Evolutionary conservation across 1,139 yeast genomes (phyloP), one percentile per base, ranked within the genome.

Genomic region (Waltiozyma sp.): DNA sequence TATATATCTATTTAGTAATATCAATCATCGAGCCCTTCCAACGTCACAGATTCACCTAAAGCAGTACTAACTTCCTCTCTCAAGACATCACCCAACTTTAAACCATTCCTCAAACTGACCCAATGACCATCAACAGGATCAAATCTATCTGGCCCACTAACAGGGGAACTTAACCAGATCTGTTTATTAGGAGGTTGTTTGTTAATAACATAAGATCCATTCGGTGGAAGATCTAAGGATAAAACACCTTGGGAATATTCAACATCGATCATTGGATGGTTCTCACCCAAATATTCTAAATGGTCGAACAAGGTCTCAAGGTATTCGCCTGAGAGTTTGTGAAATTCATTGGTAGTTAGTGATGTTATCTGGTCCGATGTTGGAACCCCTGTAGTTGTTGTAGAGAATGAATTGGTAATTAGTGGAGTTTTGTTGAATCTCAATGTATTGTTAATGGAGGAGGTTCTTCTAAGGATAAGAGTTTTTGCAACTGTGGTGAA

Each of bases 151-250:
- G 96, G 96, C 0, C 96, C 96, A 23, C 89, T 80, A 5, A 83
- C 54, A 0, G 96, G 96, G 42, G 91, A 80, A 49, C 89, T 77
- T 45, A 85, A 68, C 96, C 96, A 87, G 36, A 87, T 79, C 60
- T 87, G 96, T 60, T 80, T 80, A 59, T 84, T 86, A 9, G 95
- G 94, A 1, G 96, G 95, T 62, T 87, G 95, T 59, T 84, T 84
- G 64, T 87, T 87, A 55, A 87, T 79, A 26, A 87, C 91, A 55
- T 87, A 87, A 0, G 87, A 75, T 2, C 95, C 95, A 37, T 66
- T 65, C 6, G 79, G 75, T 3, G 88, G 86, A 28, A 81, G 57
- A 4, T 68, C 70, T 48, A 87, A 60, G 2, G 87, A 77, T 60
- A 87, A 62, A 9, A 87, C 94, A 3, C 96, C 96, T 46, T 82